These are phyloP conservation scores for Microcyclosporella mali DNA, from an alignment of 2,329 filamentous ascomycete species.

Conservation along the genomic window DNA sequence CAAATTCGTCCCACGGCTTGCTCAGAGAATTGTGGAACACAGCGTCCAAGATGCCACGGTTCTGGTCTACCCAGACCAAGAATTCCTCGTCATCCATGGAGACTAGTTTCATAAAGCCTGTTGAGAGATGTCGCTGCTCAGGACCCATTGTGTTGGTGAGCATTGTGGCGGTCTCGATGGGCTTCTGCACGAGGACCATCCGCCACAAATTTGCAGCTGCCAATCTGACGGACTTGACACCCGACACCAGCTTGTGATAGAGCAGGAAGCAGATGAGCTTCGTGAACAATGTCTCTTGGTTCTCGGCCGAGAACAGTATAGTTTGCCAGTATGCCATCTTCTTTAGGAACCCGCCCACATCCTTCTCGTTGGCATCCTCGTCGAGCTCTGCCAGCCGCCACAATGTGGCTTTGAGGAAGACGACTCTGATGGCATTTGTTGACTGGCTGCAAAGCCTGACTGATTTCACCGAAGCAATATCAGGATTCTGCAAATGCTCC, in stretches of 20 bases:
- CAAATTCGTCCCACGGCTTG: slow-evolving; percentile 82
- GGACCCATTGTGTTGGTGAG: slow-evolving; percentile 64
- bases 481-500: slow-evolving; percentile 81
- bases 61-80: slow-evolving; percentile 77
- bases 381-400: slow-evolving; percentile 80
- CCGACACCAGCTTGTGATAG: slow-evolving; percentile 78
- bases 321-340: slow-evolving; percentile 95
- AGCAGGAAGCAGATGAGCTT: slow-evolving; percentile 87
- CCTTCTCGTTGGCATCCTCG: slow-evolving; percentile 54
- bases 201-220: slow-evolving; percentile 80
- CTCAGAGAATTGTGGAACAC: slow-evolving; percentile 79
- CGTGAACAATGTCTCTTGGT: slow-evolving; percentile 72
- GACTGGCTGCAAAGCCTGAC: slow-evolving; percentile 88
- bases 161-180: slow-evolving; percentile 68
- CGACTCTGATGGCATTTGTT: slow-evolving; percentile 66
- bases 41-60: slow-evolving; percentile 69
- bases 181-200: slow-evolving; percentile 90
- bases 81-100: slow-evolving; percentile 87
- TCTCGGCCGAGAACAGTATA: slow-evolving; percentile 72
- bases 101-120: slow-evolving; percentile 75
- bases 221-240: slow-evolving; percentile 59
- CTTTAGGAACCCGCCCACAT: slow-evolving; percentile 67
- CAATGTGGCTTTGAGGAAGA: slow-evolving; percentile 72
- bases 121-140: slow-evolving; percentile 64
- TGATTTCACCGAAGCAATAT: slow-evolving; percentile 72